Evolutionary conservation across 208 protist species (phyloP), one percentile per base, ranked within the genome.

Genomic region (Leishmania amazonensis): DNA sequence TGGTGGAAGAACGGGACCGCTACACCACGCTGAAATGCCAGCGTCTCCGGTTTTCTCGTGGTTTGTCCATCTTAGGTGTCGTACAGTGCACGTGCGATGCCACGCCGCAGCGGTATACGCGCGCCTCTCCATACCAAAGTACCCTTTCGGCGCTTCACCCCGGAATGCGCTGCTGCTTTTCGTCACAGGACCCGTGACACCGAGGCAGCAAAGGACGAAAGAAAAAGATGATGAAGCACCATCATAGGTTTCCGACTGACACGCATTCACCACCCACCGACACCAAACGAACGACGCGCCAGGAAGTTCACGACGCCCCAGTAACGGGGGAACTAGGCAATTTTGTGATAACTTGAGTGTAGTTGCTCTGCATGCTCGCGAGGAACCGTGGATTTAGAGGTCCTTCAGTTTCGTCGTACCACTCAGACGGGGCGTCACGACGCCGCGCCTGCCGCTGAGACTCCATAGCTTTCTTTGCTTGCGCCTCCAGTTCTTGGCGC

Each of bases 371-470:
- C 93, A 98, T 96, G 49, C 80, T 84, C 2, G 53, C 70, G 35
- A 98, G 79, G 77, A 97, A 98, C n/a, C 79, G 80, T 5, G 94
- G 95, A 75, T 98, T 98, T 31, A 98, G 85, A 0, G 95, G 95
- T 9, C 95, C 95, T 9, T 86, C 45, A 9, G 84, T 78, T 77
- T 98, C 95, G 73, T 98, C 90, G 78, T 94, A 97, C 95, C 95
- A 98, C 68, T 76, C 80, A 17, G 95, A 95, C 35, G 95, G 94
- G 19, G 83, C 67, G 38, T 83, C 71, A 13, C 77, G 83, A 13
- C 84, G 83, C 74, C 87, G 54, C 72, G 83, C 42, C 38, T 77
- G 53, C 19, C 86, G 86, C 70, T 95, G 86, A 51, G 74, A 31
- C 49, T 79, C 87, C 84, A 98, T 88, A 24, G 83, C 83, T 28